Evolutionary conservation across 169 alveolate species (phyloP).

Genomic region (Theileria annulata): DNA sequence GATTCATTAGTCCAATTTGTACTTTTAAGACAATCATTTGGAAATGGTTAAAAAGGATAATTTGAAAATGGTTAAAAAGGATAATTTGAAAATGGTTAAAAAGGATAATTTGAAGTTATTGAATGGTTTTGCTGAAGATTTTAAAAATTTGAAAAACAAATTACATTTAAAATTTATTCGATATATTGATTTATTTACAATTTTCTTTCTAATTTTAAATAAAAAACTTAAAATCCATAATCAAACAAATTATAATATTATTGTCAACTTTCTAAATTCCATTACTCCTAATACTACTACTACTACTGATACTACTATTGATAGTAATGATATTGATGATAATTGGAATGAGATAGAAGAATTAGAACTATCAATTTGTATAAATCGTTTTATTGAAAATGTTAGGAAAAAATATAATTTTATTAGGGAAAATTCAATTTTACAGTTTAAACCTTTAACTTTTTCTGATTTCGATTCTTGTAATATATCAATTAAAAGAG

Average conservation of each 20-base stretch:
- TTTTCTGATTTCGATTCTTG: constrained; percentile 35
- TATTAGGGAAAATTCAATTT: not conserved
- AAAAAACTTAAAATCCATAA: constrained; percentile 60
- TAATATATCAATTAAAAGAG: constrained; percentile 29
- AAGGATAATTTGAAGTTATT: not conserved
- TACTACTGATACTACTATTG: no score
- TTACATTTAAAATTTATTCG: constrained; percentile 61
- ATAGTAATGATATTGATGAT: no score
- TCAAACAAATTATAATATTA: not conserved
- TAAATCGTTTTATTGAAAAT: not conserved
- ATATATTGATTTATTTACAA: constrained; percentile 67
- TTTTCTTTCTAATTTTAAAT: constrained; percentile 60
- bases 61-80: not conserved
- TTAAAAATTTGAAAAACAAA: constrained; percentile 30
- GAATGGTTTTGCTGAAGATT: not conserved
- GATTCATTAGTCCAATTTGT: no score
- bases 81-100: no score
- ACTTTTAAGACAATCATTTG: not conserved
- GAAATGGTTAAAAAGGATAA: not conserved
- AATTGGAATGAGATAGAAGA: no score
- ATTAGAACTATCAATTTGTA: not conserved
- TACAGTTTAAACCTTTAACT: constrained; percentile 7
- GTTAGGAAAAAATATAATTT: constrained; percentile 10
- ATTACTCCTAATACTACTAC: not conserved
- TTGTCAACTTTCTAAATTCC: not conserved